Evolutionary conservation across 2,329 filamentous ascomycete genomes (phyloP), one percentile per base, ranked within the genome.

Genomic region (Aureobasidium sp.): DNA sequence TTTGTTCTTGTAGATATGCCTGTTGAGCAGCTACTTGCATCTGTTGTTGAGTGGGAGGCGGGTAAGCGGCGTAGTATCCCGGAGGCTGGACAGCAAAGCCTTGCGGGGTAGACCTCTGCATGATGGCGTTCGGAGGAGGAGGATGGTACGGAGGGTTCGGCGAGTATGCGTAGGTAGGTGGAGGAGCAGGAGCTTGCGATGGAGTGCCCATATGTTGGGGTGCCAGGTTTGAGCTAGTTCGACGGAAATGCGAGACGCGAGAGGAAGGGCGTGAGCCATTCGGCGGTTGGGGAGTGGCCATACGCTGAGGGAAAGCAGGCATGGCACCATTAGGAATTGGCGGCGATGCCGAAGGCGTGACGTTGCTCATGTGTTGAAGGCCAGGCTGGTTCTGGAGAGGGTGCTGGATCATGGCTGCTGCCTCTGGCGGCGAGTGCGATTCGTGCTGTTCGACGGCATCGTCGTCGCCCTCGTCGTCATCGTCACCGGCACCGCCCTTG

Each of bases 301-400:
- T 84, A 58, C 90, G 82, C 55, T 81, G 79, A 17, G 51, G 51
- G 58, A 82, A 80, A 62, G 85, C 89, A 21, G 80, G 79, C 58
- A 85, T 79, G 58, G 55, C 60, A 17, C 85, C 85, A 64, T 90
- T 94, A 48, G 80, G 79, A 60, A 96, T 88, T 3, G 91, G 91
- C 55, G 91, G 91, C 21, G 91, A 96, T 27, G 85, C 87, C 21
- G 89, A 94, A 10, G 89, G 86, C 17, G 88, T 90, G 53, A 84
- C 80, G 62, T 93, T 86, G 65, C 88, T 80, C 59, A 95, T 84
- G 62, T 91, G 88, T 59, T 88, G 81, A 65, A 90, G 94, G n/a
- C 74, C 74, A 30, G 79, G 73, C 61, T 81, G 77, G 57, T 73
- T 69, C 52, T 74, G 72, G 53, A 76, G 69, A 53, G 71, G 70